phyloP scores from a whole-genome alignment of 148 eudicot genomes.

The Diospyros lotus region DNA sequence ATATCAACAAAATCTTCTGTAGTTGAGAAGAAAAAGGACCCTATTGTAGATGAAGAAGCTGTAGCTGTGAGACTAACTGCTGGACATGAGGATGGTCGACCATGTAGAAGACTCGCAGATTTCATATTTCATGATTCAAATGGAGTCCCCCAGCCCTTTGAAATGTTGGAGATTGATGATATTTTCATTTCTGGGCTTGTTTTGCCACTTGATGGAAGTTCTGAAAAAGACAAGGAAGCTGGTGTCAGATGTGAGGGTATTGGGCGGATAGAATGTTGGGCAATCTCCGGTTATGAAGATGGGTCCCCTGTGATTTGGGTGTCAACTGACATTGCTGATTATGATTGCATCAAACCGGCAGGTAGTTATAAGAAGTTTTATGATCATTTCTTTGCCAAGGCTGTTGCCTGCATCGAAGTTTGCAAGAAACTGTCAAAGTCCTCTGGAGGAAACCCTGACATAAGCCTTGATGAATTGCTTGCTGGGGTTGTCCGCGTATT shows the following conservation, averaged over 20 bases:
- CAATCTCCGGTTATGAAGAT: slow-evolving; percentile 96
- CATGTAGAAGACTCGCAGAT: slow-evolving; percentile 71
- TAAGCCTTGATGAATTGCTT: slow-evolving; percentile 73
- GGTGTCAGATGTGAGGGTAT: slow-evolving; percentile 89
- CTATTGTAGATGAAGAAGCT: slow-evolving; percentile 43
- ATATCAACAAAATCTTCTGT: too few relatives aligned
- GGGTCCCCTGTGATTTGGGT: slow-evolving; percentile 86
- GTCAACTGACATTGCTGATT: slow-evolving; percentile 84
- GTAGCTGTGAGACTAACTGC: slow-evolving; percentile 70
- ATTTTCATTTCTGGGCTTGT: slow-evolving; percentile 76
- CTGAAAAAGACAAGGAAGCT: slow-evolving; percentile 51
- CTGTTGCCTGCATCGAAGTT: slow-evolving; percentile 74
- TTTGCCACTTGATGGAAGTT: slow-evolving; percentile 62
- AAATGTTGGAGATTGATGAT: slow-evolving; percentile 71
- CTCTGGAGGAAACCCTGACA: slow-evolving; percentile 74
- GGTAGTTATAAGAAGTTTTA: slow-evolving; percentile 62
- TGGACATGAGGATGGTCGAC: slow-evolving; percentile 61
- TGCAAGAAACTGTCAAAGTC: slow-evolving; percentile 74
- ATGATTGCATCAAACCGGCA: slow-evolving; percentile 74
- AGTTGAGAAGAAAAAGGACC: too few relatives aligned
- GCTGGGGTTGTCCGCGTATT: slow-evolving; percentile 76
- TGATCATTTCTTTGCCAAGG: slow-evolving; percentile 76
- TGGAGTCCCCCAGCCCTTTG: slow-evolving; percentile 81
- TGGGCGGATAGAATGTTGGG: slow-evolving; percentile 90
- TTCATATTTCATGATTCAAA: slow-evolving; percentile 72